Evolutionary conservation across 2,329 filamentous ascomycete genomes (phyloP).

Genomic region (Rhinocladiella similis): DNA sequence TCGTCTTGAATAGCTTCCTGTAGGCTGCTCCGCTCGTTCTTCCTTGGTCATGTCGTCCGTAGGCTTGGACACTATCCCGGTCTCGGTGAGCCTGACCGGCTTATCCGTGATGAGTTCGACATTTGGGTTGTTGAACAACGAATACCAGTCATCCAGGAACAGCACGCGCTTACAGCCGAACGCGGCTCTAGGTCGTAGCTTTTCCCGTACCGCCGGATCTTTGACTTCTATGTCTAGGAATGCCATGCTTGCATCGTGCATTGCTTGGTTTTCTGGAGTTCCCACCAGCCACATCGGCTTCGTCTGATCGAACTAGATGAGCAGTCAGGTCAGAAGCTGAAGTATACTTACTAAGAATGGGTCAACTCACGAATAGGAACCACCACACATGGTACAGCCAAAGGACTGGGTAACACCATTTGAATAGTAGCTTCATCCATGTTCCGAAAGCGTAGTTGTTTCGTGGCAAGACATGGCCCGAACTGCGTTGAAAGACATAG

Average conservation of each 20-base stretch:
- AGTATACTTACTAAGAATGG: too few relatives aligned
- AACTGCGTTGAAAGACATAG: conserved; percentile 1
- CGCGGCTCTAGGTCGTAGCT: background rate
- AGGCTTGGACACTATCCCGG: conserved; percentile 1
- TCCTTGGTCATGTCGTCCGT: background rate
- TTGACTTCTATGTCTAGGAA: conserved; percentile 1
- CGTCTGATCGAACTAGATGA: conserved; percentile 1
- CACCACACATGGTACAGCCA: conserved; percentile 6
- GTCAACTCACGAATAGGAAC: background rate
- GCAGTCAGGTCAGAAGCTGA: too few relatives aligned
- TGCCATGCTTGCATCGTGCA: background rate
- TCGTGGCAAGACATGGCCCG: background rate
- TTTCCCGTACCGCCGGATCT: conserved; percentile 3
- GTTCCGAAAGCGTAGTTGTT: background rate
- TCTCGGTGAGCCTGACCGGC: conserved; percentile 5
- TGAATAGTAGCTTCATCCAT: conserved; percentile 2
- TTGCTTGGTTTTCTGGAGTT: background rate
- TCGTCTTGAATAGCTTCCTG: background rate
- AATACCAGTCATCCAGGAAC: conserved; percentile 8
- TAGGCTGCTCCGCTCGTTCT: background rate
- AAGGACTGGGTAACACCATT: conserved; percentile 2
- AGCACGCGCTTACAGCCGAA: conserved; percentile 4
- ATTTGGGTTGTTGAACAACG: conserved; percentile 6
- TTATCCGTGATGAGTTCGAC: conserved; percentile 6
- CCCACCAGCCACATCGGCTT: conserved; percentile 4